Base-by-base conservation (phyloP, 139 green algal species). In the Zygnema cylindricum region DNA sequence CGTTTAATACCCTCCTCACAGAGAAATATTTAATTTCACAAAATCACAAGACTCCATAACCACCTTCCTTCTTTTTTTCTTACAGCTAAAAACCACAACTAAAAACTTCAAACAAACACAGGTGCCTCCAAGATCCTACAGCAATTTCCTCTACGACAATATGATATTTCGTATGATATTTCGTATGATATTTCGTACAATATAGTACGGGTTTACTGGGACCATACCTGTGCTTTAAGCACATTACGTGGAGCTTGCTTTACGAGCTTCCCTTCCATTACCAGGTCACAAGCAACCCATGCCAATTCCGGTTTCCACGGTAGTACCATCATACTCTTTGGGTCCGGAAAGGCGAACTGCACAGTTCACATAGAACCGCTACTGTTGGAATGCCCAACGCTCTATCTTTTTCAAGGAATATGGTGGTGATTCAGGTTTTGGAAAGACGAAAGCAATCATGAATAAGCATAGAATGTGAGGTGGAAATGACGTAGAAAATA, bases 291-390 rank as follows among this genome's bases (percentile, higher is more conserved):
- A 76, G 81, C 81, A 63, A 87, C 81, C 81, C 81, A 87, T 3
- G 81, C 81, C 2, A 87, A 11, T 69, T 87, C 49, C 49, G 42
- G 42, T 54, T 83, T 87, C 81, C 81, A 87, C 11, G 81, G 81
- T 36, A 82, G 49, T 23, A 40, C 30, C 43, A 87, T 36, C 32
- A 87, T 69, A 23, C 43, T 83, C 33, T 2, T 25, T 39, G 23
- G 2, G 81, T 87, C 81, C 2, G 81, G 81, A 33, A 87, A 63
- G 7, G 81, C 81, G 85, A 87, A 82, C 81, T 87, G 81, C 49
- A 87, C 11, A 69, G 2, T 33, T 63, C 7, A 63, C 49, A 63
- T 25, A 63, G 16, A 16, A n/a, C n/a, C n/a, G n/a, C n/a, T n/a
- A n/a, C n/a, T n/a, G n/a, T n/a, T n/a, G n/a, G n/a, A n/a, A n/a